Evolutionary conservation across 768 basidiomycete species (phyloP).

Genomic region (Solioccasus polychromus): DNA sequence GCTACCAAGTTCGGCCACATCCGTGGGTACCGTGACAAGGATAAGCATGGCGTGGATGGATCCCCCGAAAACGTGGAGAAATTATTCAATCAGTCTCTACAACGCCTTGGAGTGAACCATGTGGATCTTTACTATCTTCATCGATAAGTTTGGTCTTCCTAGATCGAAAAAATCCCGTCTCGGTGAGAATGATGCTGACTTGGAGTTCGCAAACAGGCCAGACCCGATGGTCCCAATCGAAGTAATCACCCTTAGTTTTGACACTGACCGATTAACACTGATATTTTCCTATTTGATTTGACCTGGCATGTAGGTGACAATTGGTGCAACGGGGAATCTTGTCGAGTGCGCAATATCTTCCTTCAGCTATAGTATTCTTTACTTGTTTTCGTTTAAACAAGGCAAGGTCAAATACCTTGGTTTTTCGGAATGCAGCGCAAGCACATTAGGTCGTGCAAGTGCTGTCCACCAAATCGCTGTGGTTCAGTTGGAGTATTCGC

Average conservation of each 20-base stretch:
- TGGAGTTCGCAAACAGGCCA: constrained; percentile 24
- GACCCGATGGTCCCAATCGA: constrained; percentile 48
- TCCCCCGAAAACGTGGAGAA: constrained; percentile 41
- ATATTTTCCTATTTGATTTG: neutral
- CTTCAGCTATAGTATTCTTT: neutral
- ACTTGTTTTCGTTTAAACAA: constrained; percentile 21
- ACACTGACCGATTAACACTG: too few species aligned
- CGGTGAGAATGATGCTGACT: neutral
- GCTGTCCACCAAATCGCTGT: constrained; percentile 49
- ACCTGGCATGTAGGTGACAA: constrained; percentile 31
- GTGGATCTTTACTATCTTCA: constrained; percentile 51
- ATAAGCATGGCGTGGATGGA: constrained; percentile 30
- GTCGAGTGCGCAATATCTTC: constrained; percentile 39
- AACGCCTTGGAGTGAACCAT: constrained; percentile 38
- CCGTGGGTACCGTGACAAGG: constrained; percentile 22
- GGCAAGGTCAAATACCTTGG: constrained; percentile 49
- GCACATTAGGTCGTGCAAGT: constrained; percentile 48
- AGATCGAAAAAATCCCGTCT: neutral
- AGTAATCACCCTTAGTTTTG: constrained; percentile 30
- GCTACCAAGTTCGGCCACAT: constrained; percentile 55
- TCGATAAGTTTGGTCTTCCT: constrained; percentile 18
- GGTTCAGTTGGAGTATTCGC: constrained; percentile 51
- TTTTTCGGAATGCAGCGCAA: constrained; percentile 48
- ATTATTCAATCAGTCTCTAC: constrained; percentile 39
- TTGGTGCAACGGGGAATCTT: constrained; percentile 49